Percentiles rank a stretch among this genome's conserved stretches.
phyloP scores from a whole-genome alignment of 768 basidiomycete species.

The Trametes punicea region DNA sequence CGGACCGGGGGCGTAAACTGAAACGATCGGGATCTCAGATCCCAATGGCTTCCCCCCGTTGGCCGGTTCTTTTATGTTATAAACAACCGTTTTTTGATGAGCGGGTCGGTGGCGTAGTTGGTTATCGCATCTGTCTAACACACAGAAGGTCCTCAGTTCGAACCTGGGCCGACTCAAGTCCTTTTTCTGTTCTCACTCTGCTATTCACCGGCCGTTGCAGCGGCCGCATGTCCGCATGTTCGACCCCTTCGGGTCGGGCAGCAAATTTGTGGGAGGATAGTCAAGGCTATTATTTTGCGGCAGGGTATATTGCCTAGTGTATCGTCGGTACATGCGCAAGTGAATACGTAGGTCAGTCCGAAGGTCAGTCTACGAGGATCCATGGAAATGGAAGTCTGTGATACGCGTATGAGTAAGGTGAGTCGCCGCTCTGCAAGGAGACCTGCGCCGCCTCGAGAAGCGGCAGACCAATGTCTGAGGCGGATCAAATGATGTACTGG shows the following conservation, averaged over 20 bases:
- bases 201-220: too few relatives aligned
- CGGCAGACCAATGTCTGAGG: background rate
- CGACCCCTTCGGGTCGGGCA: too few relatives aligned
- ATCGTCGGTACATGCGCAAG: background rate
- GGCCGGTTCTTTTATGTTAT: too few relatives aligned
- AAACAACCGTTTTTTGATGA: background rate
- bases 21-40: background rate
- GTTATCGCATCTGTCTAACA: slow-evolving; percentile 85
- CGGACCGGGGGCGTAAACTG: background rate
- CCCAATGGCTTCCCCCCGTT: too few relatives aligned
- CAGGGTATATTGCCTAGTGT: background rate
- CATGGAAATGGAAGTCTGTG: background rate
- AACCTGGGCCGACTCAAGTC: slow-evolving; percentile 52
- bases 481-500: background rate
- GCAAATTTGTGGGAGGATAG: too few relatives aligned
- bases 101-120: slow-evolving; percentile 69
- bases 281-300: background rate
- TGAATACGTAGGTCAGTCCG: background rate
- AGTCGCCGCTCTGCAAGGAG: background rate
- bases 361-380: background rate
- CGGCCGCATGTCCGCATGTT: too few relatives aligned
- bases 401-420: background rate
- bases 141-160: slow-evolving; percentile 76
- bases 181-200: too few relatives aligned
- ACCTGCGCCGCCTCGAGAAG: too few relatives aligned